Conservation (phyloP, 805 yeast genomes). For the Saccharomycopsis synnaedendra region DNA sequence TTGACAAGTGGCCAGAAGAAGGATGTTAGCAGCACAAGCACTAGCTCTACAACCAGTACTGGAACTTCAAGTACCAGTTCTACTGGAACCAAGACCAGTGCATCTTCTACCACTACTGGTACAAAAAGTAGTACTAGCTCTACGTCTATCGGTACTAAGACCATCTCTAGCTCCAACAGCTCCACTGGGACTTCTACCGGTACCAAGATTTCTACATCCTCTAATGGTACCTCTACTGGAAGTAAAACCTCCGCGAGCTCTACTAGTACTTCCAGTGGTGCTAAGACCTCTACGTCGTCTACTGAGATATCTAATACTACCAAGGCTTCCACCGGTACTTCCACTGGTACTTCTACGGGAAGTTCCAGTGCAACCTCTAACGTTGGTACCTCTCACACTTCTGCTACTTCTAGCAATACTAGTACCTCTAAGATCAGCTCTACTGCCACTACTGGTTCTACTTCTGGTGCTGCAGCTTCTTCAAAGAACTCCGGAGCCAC, state of each 20-base stretch:
- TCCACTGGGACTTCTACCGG: not conserved
- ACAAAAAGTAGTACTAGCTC: not conserved
- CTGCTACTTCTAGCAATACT: not conserved
- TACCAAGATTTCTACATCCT: not conserved
- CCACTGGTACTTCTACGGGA: not conserved
- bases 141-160: not conserved
- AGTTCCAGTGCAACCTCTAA: not conserved
- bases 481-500: not conserved
- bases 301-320: not conserved
- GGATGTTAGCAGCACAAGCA: not conserved
- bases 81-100: not conserved
- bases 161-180: not conserved
- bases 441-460: not conserved
- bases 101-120: not conserved
- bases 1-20: not conserved
- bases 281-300: not conserved
- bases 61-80: constrained; percentile 1
- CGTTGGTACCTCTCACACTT: not conserved
- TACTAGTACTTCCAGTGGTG: not conserved
- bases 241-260: not conserved
- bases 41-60: not conserved
- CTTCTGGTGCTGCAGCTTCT: not conserved
- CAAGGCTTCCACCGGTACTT: not conserved
- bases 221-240: not conserved
- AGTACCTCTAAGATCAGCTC: not conserved